phyloP scores from a whole-genome alignment of 2,329 filamentous ascomycete species.

The Neodidymelliopsis sp. region DNA sequence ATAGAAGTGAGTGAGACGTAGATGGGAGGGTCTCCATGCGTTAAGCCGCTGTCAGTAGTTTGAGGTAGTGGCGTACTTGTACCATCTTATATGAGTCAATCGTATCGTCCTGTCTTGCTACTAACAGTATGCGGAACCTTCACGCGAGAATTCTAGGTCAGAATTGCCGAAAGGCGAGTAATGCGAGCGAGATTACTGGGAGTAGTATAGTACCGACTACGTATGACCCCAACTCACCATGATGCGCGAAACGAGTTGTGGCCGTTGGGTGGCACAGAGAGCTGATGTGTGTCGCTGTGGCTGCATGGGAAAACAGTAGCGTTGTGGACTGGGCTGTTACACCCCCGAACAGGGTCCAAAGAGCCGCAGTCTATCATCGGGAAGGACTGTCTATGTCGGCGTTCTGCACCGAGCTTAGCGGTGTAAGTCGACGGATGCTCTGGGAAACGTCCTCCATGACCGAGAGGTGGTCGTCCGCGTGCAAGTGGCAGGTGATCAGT shows the following conservation, averaged over 20 bases:
- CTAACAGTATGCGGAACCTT: background rate
- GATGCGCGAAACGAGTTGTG: background rate
- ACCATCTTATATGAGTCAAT: conserved; percentile 11
- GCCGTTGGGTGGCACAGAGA: background rate
- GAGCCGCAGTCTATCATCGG: conserved; percentile 1
- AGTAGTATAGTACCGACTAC: background rate
- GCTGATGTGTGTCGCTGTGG: conserved; percentile 11
- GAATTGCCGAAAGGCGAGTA: background rate
- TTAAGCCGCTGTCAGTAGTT: background rate
- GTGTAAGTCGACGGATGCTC: background rate
- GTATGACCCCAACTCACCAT: background rate
- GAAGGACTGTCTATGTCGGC: background rate
- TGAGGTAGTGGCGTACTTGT: conserved; percentile 13
- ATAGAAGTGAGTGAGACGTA: background rate
- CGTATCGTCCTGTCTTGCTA: background rate
- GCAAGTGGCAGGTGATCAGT: background rate
- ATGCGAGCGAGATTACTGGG: background rate
- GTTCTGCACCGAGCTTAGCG: background rate
- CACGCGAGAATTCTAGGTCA: background rate
- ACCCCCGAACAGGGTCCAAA: conserved; percentile 1
- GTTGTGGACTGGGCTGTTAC: background rate
- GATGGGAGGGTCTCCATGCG: background rate
- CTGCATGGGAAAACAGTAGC: background rate
- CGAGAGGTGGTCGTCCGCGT: background rate
- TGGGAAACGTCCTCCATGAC: background rate